Evolutionary conservation across 208 protist genomes (phyloP).

Genomic region (Trypanosoma mega): DNA sequence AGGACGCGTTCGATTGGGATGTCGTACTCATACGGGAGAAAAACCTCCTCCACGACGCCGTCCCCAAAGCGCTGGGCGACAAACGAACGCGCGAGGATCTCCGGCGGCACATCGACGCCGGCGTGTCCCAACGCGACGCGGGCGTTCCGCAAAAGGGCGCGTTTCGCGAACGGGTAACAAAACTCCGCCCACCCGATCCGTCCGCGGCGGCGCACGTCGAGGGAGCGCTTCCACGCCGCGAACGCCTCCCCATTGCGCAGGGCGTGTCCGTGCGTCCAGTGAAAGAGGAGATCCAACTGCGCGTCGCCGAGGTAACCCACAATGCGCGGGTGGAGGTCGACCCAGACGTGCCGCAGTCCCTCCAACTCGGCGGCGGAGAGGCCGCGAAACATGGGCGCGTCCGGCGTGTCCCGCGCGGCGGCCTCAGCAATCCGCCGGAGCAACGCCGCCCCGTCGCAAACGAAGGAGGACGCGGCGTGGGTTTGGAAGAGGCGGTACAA

Average conservation of each 20-base stretch:
- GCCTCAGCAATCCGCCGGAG: slow-evolving; percentile 21
- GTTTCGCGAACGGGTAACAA: slow-evolving; percentile 62
- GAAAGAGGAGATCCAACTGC: slow-evolving; percentile 46
- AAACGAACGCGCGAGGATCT: slow-evolving; percentile 25
- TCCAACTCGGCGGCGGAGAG: slow-evolving; percentile 38
- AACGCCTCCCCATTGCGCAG: slow-evolving; percentile 21
- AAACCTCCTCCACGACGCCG: slow-evolving; percentile 20
- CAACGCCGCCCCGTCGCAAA: slow-evolving; percentile 26
- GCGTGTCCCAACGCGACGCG: slow-evolving; percentile 17
- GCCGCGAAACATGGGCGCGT: slow-evolving; percentile 27
- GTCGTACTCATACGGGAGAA: slow-evolving; percentile 44
- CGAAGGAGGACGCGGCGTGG: slow-evolving; percentile 19
- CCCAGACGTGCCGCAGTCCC: slow-evolving; percentile 51
- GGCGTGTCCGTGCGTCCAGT: slow-evolving; percentile 40
- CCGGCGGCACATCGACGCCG: slow-evolving; percentile 32
- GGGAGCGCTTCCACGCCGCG: slow-evolving; percentile 32
- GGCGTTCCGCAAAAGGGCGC: slow-evolving; percentile 28
- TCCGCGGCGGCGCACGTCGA: slow-evolving; percentile 32
- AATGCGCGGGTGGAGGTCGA: slow-evolving; percentile 41
- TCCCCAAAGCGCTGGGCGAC: slow-evolving; percentile 33
- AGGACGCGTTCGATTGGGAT: slow-evolving; percentile 47
- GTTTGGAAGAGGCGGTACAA: slow-evolving; percentile 35
- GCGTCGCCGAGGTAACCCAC: slow-evolving; percentile 35
- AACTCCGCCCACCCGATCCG: slow-evolving; percentile 58
- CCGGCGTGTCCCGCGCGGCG: slow-evolving; percentile 17